Base-by-base conservation (phyloP, 768 basidiomycete genomes). In the Mycena metata region DNA sequence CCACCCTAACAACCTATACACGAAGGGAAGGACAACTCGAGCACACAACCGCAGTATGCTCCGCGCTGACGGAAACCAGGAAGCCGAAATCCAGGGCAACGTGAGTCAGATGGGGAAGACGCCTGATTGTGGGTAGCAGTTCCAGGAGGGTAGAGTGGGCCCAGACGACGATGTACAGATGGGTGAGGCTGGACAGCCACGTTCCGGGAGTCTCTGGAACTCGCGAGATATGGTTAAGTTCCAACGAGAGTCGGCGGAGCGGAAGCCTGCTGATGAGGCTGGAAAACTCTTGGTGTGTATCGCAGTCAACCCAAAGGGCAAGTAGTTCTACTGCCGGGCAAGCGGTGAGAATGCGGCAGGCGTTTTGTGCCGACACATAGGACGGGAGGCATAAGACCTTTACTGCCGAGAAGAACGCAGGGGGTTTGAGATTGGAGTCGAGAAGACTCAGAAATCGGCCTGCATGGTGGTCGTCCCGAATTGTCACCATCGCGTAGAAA, bases 181-280 rank as follows among this genome's bases (percentile, higher is more conserved):
- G 58, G 19, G 58, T 59, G 33, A 59, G 58, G 9, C 12, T 36
- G 15, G 57, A 42, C 6, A 58, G 57, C 58, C 43, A 47, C 12
- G 8, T 7, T 10, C 39, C 39, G 15, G 4, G 16, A 16, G 43
- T 11, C 12, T 21, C 3, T 4, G 45, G 58, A 26, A 59, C 30
- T 1, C n/a, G 26, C 5, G 42, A 21, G 15, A 64, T 24, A 39
- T 52, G 33, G 13, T 3, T 10, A n/a, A 50, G 2, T n/a, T 55
- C 60, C 19, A 59, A 46, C 7, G 42, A 45, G 26, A 59, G 58
- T 26, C 33, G 58, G 26, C 13, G 16, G n/a, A 59, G 58, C 7
- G 58, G 58, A 16, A 59, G 26, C 5, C 23, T 16, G 23, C 43
- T 46, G 58, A 59, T 12, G 5, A 30, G 58, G 13, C 19, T 26